phyloP scores from a whole-genome alignment of 192 early-diverging fungal species.

The Linnemannia zychae region DNA sequence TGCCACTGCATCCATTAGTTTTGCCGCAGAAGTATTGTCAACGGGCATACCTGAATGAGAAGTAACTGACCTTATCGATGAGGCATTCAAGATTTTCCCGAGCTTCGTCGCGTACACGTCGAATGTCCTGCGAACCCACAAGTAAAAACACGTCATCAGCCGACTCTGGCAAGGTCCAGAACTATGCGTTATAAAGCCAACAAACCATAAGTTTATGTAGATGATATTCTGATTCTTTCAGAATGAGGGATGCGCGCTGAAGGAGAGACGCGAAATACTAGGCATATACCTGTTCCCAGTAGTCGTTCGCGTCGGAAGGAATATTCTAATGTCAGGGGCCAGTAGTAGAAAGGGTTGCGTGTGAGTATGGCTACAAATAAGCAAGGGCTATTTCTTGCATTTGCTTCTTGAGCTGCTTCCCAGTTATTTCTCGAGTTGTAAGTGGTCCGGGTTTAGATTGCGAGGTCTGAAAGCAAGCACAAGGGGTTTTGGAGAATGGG shows the following conservation, averaged over 20 bases:
- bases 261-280: conserved; percentile 15
- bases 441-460: too few species aligned
- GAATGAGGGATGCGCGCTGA: neutral
- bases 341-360: neutral
- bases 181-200: conserved; percentile 53
- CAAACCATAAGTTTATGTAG: neutral
- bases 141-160: conserved; percentile 91
- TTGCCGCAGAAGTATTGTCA: too few species aligned
- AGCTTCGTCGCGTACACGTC: conserved; percentile 80
- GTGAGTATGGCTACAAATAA: neutral
- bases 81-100: conserved; percentile 84
- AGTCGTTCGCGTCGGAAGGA: conserved; percentile 48
- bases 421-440: neutral
- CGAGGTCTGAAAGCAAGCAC: too few species aligned
- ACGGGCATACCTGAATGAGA: too few species aligned
- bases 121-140: conserved; percentile 86
- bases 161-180: conserved; percentile 82
- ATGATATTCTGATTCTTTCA: too few species aligned
- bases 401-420: too few species aligned
- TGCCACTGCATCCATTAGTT: too few species aligned
- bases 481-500: neutral
- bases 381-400: neutral
- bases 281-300: conserved; percentile 61
- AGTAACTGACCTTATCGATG: conserved; percentile 72
- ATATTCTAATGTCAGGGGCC: conserved; percentile 54